Percentiles rank a stretch among this genome's conserved stretches.
These are phyloP conservation scores for Silene vulgaris DNA, from an alignment of 179 eudicot species.

Conservation along the genomic window DNA sequence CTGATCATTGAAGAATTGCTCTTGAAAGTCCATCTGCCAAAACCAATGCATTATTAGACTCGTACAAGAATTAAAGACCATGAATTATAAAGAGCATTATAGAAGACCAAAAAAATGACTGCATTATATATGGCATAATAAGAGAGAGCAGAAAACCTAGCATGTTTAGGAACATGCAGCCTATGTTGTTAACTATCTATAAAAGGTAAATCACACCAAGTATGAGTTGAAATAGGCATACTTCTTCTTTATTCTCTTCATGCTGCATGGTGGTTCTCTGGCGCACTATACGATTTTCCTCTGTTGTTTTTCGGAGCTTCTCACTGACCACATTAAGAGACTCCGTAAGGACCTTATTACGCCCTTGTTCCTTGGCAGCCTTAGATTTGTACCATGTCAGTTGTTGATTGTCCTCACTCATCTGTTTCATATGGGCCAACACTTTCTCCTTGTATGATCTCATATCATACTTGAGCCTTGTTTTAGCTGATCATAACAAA, in stretches of 20 bases:
- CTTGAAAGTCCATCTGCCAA: constrained; percentile 67
- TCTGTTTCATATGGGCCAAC: constrained; percentile 49
- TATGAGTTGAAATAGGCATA: constrained; percentile 20
- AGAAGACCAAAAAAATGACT: too few species aligned
- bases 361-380: constrained; percentile 49
- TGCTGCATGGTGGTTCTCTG: constrained; percentile 50
- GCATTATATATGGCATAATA: not conserved
- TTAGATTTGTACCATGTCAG: constrained; percentile 47
- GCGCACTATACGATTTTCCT: constrained; percentile 52
- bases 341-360: constrained; percentile 50
- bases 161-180: not conserved
- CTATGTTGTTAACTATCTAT: constrained; percentile 1
- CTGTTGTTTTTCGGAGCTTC: constrained; percentile 44
- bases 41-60: constrained; percentile 7
- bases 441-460: constrained; percentile 70
- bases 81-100: not conserved
- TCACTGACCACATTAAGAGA: constrained; percentile 37
- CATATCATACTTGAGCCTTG: constrained; percentile 61
- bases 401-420: constrained; percentile 79
- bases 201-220: not conserved
- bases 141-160: not conserved
- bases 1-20: constrained; percentile 60
- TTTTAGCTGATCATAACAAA: constrained; percentile 48
- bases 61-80: not conserved
- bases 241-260: constrained; percentile 68